Base-by-base conservation (phyloP, 257 asterid species). In the Fraxinus americana region DNA sequence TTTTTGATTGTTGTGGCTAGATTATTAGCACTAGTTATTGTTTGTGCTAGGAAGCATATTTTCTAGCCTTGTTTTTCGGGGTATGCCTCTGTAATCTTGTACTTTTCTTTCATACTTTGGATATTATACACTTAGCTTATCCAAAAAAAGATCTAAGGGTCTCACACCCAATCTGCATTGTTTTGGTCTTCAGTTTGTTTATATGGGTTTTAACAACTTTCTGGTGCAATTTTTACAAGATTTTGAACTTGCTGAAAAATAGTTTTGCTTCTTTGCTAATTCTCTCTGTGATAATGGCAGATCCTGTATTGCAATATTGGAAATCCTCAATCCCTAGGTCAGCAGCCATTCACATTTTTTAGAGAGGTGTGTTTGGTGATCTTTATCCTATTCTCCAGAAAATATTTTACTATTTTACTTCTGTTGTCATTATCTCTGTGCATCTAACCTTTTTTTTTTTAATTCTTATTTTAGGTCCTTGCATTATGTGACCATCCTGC, bases 321-420 rank as follows among this genome's bases (percentile, higher is more conserved):
- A 67, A 95, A 95, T 79, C 99, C 99, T 76, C 99, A 95, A 77
- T 88, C 98, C 48, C 92, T 95, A 52, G 97, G 93, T 73, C 99
- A 95, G 87, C 97, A 91, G 82, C 98, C 99, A 67, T 86, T 95
- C 85, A 91, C 98, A n/a, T 95, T 95, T 84, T 95, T 95, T 81
- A 90, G 99, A 84, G 99, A 95, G 99, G 99, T 94, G n/a, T 19
- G 90, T 76, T 3, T 30, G 36, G 32, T 80, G 59, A 61, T 39
- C 50, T 67, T 61, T 21, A 0, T n/a, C 32, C 27, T 21, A 1
- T 21, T 59, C 67, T 59, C 68, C 34, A 8, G 68, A 61, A 59
- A 19, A 23, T 75, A 23, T 2, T 1, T 1, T 23, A 52, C 32
- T 61, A 61, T 10, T 21, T 61, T 57, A 57, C 66, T n/a, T 2